These are phyloP conservation scores for Oryza coarctata DNA, from an alignment of 176 grass and related monocot species.

Conservation along the genomic window DNA sequence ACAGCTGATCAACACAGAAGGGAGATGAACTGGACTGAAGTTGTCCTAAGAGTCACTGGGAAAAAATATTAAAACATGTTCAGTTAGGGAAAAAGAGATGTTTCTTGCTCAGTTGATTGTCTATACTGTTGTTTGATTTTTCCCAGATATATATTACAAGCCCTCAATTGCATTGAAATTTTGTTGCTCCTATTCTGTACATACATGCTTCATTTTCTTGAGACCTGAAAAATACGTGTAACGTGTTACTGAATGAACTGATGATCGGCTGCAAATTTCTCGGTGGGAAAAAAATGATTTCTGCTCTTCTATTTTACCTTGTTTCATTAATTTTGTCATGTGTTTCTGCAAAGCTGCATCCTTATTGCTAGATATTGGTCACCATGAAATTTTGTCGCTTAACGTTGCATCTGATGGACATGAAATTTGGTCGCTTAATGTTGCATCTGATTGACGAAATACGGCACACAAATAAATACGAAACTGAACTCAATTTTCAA, in stretches of 20 bases:
- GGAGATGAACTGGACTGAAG: conserved; percentile 48
- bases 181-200: background rate
- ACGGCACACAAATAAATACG: background rate
- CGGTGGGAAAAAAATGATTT: background rate
- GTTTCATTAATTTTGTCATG: background rate
- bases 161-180: conserved; percentile 17
- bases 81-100: background rate
- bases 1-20: conserved; percentile 76
- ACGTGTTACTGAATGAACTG: background rate
- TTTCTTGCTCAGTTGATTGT: background rate
- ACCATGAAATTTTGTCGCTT: background rate
- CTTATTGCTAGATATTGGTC: background rate
- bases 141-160: background rate
- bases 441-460: background rate
- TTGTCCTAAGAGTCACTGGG: background rate
- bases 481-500: background rate
- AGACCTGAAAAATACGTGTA: background rate
- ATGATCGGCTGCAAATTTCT: background rate
- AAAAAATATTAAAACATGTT: conserved; percentile 13
- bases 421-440: background rate
- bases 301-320: background rate
- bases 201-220: background rate
- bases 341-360: background rate
- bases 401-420: background rate
- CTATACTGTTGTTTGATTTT: background rate